These are phyloP conservation scores for Papilionanthe hybrid DNA, from an alignment of 116 monocot genomes.

Conservation along the genomic window DNA sequence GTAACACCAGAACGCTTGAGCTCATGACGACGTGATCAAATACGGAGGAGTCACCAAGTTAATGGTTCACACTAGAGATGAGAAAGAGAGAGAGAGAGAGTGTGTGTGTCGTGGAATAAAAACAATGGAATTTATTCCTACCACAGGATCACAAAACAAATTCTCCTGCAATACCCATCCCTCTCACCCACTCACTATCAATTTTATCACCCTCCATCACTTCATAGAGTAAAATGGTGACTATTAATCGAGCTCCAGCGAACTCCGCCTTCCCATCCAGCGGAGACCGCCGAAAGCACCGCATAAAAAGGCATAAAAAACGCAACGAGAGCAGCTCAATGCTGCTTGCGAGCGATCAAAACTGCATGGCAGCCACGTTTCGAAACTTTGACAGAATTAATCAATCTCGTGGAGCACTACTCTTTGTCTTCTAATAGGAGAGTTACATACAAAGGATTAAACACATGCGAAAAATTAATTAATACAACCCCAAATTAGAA, in stretches of 20 bases:
- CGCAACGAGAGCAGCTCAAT: no score
- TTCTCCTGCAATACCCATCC: neutral
- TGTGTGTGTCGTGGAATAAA: neutral
- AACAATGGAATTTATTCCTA: neutral
- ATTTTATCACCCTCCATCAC: no score
- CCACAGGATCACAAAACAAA: neutral
- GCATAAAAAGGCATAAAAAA: neutral
- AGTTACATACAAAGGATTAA: conserved; percentile 1
- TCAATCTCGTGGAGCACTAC: neutral
- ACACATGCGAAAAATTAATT: neutral
- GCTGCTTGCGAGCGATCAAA: neutral
- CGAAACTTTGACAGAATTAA: neutral
- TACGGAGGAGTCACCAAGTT: neutral
- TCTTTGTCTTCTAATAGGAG: neutral
- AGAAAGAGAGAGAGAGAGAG: neutral
- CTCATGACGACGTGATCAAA: neutral
- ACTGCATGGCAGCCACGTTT: conserved; percentile 23
- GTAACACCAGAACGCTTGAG: conserved; percentile 17
- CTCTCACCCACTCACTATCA: neutral
- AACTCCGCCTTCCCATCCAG: neutral
- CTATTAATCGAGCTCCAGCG: no score
- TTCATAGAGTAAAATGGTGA: no score
- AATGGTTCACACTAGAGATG: neutral
- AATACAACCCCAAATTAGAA: conserved; percentile 2
- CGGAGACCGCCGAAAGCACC: neutral